Evolutionary conservation across 2,329 filamentous ascomycete species (phyloP).

Genomic region (Tolypocladium ophioglossoides): DNA sequence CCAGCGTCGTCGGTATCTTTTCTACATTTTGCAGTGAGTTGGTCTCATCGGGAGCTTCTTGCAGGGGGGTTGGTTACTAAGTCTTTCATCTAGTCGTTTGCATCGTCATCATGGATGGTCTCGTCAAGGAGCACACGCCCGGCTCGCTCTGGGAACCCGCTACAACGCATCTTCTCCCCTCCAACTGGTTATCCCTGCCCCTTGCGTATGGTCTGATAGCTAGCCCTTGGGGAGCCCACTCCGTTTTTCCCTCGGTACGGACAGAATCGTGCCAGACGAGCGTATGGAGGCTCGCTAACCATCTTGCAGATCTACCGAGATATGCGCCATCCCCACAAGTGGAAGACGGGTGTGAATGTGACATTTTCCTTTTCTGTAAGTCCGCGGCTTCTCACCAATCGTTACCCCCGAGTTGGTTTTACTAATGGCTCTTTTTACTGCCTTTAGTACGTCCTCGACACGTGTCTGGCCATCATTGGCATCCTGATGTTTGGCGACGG

Average conservation of each 20-base stretch:
- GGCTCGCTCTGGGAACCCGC: conserved; percentile 79
- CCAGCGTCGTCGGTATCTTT: conserved; percentile 85
- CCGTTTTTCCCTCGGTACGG: conserved; percentile 66
- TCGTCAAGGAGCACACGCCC: conserved; percentile 67
- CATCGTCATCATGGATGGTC: conserved; percentile 75
- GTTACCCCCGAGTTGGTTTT: no score
- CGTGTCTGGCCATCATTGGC: conserved; percentile 71
- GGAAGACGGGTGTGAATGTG: conserved; percentile 59
- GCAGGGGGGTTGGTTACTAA: not conserved
- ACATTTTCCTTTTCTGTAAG: conserved; percentile 79
- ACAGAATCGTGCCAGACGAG: conserved; percentile 5
- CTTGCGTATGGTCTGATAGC: conserved; percentile 85
- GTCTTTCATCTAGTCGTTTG: conserved; percentile 52
- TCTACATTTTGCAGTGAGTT: conserved; percentile 77
- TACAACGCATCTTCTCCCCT: conserved; percentile 68
- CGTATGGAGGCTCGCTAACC: not conserved
- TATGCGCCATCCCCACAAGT: conserved; percentile 70
- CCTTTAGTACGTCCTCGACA: conserved; percentile 62
- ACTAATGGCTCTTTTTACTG: not conserved
- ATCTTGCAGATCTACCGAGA: conserved; percentile 43
- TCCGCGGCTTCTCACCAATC: conserved; percentile 1
- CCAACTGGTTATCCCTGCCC: conserved; percentile 78
- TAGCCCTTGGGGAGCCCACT: conserved; percentile 56
- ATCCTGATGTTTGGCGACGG: conserved; percentile 89
- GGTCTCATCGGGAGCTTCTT: not conserved